Evolutionary conservation across 1,139 yeast genomes (phyloP), one percentile per base, ranked within the genome.

Genomic region (Zygosaccharomyces sapae): DNA sequence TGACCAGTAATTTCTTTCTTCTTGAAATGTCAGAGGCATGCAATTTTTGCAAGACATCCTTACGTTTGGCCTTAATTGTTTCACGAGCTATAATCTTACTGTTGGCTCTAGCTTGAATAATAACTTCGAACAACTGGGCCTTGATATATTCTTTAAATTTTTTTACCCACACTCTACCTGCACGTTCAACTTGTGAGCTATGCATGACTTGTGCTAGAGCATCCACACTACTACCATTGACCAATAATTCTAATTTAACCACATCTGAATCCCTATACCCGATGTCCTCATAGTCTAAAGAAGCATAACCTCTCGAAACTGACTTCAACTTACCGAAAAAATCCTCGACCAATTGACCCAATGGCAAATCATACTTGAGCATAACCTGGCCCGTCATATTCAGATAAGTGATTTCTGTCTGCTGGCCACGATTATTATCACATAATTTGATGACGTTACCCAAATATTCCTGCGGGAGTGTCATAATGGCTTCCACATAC

Each of bases 11-110:
- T 68, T 92, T 92, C 73, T 89, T 89, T 55, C 96, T 76, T 68
- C 98, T 76, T 0, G 95, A 80, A 31, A 90, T 79, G 71, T 92
- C 98, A 13, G 96, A 86, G 0, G 98, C 98, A 67, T 92, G 97
- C 54, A 92, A 72, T 59, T 80, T 84, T 44, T 94, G 95, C 46
- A 94, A 74, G 16, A 92, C 98, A 67, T 92, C 98, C 67, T 92
- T 92, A 54, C 97, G 73, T 61, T 86, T 80, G 2, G 97, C 97
- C 63, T 87, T 87, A 55, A 92, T 86, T 0, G 97, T 90, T 62
- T 92, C 96, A 53, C 98, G 73, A 0, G 97, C 97, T 9, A 92
- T 75, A 22, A 88, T 81, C 60, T 84, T 83, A 58, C 80, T 81
- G 48, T 83, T 85, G n/a, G 94, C 92, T 56, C 79, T 77, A 2